phyloP scores from a whole-genome alignment of 345 rosid species.

The Eucalyptus pumila region DNA sequence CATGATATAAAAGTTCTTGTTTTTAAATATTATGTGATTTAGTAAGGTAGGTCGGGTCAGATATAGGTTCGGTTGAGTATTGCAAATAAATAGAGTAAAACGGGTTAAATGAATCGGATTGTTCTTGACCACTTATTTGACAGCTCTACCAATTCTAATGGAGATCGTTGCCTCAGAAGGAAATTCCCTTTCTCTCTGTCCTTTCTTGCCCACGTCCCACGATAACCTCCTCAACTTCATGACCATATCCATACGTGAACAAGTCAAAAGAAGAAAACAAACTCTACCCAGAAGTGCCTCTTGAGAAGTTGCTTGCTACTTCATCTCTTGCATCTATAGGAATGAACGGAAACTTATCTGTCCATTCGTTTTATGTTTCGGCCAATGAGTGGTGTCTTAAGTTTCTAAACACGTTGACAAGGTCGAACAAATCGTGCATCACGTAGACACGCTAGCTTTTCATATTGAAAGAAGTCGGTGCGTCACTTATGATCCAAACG shows the following conservation, averaged over 20 bases:
- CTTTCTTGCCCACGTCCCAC: background rate
- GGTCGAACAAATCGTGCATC: background rate
- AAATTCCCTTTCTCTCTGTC: background rate
- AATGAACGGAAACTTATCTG: background rate
- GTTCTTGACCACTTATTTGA: no score
- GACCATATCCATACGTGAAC: background rate
- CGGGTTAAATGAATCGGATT: no score
- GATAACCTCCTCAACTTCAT: background rate
- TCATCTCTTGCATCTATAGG: background rate
- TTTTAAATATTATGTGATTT: background rate
- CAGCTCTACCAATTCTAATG: background rate
- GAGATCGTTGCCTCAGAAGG: background rate
- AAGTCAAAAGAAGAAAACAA: background rate
- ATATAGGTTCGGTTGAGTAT: background rate
- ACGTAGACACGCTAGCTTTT: background rate
- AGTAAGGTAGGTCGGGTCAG: rapidly evolving
- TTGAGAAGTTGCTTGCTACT: background rate
- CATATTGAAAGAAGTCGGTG: no score
- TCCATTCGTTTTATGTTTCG: background rate
- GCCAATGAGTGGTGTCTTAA: background rate
- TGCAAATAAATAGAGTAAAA: background rate
- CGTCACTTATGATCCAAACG: no score
- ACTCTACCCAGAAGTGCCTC: background rate
- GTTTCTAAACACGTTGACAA: background rate
- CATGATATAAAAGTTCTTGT: no score